Base-by-base conservation (phyloP, 1,284 basidiomycete species). In the Cryptococcus maquisensis region DNA sequence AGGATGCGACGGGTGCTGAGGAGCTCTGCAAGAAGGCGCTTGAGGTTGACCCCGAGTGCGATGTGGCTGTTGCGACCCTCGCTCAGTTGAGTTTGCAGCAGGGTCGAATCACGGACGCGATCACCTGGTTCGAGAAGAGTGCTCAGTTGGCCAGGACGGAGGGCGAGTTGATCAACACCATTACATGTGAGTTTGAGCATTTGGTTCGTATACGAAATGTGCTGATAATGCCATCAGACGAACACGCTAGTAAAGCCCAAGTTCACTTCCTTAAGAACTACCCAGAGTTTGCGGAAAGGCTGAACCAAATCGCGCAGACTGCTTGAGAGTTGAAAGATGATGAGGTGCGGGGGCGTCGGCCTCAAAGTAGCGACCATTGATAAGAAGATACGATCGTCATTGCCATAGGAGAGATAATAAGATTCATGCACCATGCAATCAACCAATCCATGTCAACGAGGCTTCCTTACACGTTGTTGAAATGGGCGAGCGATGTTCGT, bases 1-100 rank as follows among this genome's bases (percentile, higher is more conserved):
- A 95, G 73, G 92, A 97, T 71, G 82, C 90, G 52, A 79, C 77
- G 3, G 84, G 83, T 0, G 94, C 94, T 8, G 93, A 96, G 73
- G 76, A 80, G 24, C 87, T 92, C 64, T 97, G 93, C 73, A 80
- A 85, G 57, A 86, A 97, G 73, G 96, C 96, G 0, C 80, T 99
- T 38, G 79, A 81, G 47, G 84, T 93, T 58, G 95, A 97, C 75
- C 81, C 87, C 16, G 92, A 95, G 64, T 98, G 95, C 77, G 96
- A 99, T 72, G 90, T 95, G 12, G 96, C 95, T 0, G 87, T 98
- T 3, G 92, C 92, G 15, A 97, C 94, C 0, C 83, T 98, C 36
- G 95, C 95, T 3, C 96, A 99, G 78, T 82, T 99, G 21, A 85
- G 83, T 59, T 75, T 98, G 62, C 95, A 98, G 78, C 91, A 95